Percentiles rank a stretch among this genome's conserved stretches.
phyloP scores from a whole-genome alignment of 2,329 filamentous ascomycete genomes.

The Calycina marina region DNA sequence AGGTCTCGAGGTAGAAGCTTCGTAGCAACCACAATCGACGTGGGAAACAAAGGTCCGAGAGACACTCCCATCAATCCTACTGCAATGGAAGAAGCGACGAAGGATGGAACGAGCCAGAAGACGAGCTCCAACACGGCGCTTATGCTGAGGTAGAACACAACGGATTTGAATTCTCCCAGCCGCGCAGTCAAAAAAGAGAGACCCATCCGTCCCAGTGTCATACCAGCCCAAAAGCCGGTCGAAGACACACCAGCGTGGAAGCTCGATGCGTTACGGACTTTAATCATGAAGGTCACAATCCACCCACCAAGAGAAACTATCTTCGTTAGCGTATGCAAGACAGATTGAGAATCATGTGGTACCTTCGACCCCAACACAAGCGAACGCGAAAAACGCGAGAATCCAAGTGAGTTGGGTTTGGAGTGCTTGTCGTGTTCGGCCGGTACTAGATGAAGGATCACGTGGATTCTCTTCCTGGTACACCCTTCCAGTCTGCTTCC shows the following conservation, averaged over 20 bases:
- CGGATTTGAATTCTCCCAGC: slow-evolving; percentile 55
- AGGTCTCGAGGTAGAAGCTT: slow-evolving; percentile 59
- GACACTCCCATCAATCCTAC: slow-evolving; percentile 66
- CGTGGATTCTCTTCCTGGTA: slow-evolving; percentile 43
- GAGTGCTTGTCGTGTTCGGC: slow-evolving; percentile 21
- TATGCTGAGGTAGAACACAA: slow-evolving; percentile 46
- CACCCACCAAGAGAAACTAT: slow-evolving; percentile 60
- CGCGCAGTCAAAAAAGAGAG: slow-evolving; percentile 64
- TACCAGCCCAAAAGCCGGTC: slow-evolving; percentile 73
- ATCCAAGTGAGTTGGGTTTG: slow-evolving; percentile 51
- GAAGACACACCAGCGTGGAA: slow-evolving; percentile 64
- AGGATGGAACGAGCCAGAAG: slow-evolving; percentile 70
- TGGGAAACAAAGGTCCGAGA: slow-evolving; percentile 65
- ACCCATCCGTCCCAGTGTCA: slow-evolving; percentile 58
- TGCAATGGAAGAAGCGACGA: slow-evolving; percentile 58
- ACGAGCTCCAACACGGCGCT: slow-evolving; percentile 52
- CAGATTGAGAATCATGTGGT: slow-evolving; percentile 25
- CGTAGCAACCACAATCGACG: slow-evolving; percentile 56
- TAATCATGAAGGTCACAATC: slow-evolving; percentile 81
- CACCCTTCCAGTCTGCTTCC: slow-evolving; percentile 40
- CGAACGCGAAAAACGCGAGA: slow-evolving; percentile 58
- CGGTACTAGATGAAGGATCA: slow-evolving; percentile 7
- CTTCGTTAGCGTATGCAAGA: too few species aligned
- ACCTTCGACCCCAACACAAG: slow-evolving; percentile 61
- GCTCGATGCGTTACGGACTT: slow-evolving; percentile 49